These are phyloP conservation scores for Wickerhamiella nectarea DNA, from an alignment of 805 yeast genomes.

Conservation along the genomic window DNA sequence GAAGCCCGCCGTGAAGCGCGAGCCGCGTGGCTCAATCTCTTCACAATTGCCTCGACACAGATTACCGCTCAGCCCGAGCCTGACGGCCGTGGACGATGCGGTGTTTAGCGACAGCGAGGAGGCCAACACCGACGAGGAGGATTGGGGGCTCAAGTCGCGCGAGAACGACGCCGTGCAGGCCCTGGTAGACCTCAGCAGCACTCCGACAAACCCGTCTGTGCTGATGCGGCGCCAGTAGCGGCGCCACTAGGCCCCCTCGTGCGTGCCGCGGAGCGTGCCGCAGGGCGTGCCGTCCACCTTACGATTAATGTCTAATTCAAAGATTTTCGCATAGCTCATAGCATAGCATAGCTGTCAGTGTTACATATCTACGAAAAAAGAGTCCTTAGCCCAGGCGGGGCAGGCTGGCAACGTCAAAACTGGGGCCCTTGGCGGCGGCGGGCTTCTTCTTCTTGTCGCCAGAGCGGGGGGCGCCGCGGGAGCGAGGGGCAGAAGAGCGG, in stretches of 20 bases:
- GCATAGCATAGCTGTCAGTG: neutral
- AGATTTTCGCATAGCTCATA: too few species aligned
- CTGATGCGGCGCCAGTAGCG: neutral
- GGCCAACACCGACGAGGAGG: conserved; percentile 86
- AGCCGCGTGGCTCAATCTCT: conserved; percentile 19
- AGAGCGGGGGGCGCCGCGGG: conserved; percentile 29
- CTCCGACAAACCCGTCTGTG: neutral
- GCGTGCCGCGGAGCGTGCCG: too few species aligned
- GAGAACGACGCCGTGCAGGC: conserved; percentile 54
- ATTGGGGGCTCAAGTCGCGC: conserved; percentile 74
- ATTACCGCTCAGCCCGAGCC: conserved; percentile 26
- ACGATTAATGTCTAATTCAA: neutral
- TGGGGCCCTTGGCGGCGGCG: conserved; percentile 13
- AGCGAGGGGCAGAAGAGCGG: conserved; percentile 26
- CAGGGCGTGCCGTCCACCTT: too few species aligned
- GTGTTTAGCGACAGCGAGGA: conserved; percentile 18
- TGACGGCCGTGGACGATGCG: conserved; percentile 21
- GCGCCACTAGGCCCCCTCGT: neutral
- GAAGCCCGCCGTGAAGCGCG: neutral
- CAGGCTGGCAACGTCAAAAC: conserved; percentile 17
- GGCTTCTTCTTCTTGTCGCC: conserved; percentile 11
- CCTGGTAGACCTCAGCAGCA: conserved; percentile 34
- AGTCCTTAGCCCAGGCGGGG: conserved; percentile 16
- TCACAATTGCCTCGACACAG: conserved; percentile 18
- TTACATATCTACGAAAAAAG: neutral